Percentiles rank a stretch among this genome's conserved stretches.
Evolutionary conservation across 768 basidiomycete species (phyloP).

Genomic region (Trametes meyenii): DNA sequence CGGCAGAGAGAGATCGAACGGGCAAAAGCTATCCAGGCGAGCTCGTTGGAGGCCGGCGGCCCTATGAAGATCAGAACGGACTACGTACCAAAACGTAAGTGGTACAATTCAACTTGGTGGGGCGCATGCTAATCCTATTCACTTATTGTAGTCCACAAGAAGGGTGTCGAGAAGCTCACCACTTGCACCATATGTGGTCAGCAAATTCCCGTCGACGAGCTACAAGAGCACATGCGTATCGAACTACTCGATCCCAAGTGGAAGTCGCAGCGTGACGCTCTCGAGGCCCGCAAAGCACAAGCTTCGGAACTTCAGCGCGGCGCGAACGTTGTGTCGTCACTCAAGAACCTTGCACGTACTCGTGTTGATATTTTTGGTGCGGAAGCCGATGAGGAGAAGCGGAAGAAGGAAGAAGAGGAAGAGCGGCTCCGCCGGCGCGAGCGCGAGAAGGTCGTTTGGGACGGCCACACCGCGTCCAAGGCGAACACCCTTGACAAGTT

Average conservation of each 20-base stretch:
- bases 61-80: constrained; percentile 96
- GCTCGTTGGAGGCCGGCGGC: constrained; percentile 65
- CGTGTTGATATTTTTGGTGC: constrained; percentile 98
- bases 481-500: constrained; percentile 91
- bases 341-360: constrained; percentile 91
- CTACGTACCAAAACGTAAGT: constrained; percentile 90
- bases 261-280: constrained; percentile 91
- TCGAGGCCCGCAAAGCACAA: constrained; percentile 90
- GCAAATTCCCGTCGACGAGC: constrained; percentile 92
- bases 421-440: constrained; percentile 82
- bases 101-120: background rate
- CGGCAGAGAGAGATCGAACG: constrained; percentile 70
- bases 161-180: constrained; percentile 70
- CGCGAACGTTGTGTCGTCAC: constrained; percentile 91
- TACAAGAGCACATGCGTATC: constrained; percentile 98
- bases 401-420: constrained; percentile 85
- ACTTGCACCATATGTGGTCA: constrained; percentile 96
- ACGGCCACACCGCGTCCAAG: constrained; percentile 96
- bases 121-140: constrained; percentile 9
- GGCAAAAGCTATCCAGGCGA: constrained; percentile 80
- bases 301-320: constrained; percentile 86
- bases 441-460: constrained; percentile 96
- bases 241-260: constrained; percentile 96
- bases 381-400: constrained; percentile 88
- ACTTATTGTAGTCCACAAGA: constrained; percentile 61